Percentiles rank a stretch among this genome's conserved stretches.
Conservation (phyloP, 225 moss, liverwort and hornwort species). For the Neckera pumila region DNA sequence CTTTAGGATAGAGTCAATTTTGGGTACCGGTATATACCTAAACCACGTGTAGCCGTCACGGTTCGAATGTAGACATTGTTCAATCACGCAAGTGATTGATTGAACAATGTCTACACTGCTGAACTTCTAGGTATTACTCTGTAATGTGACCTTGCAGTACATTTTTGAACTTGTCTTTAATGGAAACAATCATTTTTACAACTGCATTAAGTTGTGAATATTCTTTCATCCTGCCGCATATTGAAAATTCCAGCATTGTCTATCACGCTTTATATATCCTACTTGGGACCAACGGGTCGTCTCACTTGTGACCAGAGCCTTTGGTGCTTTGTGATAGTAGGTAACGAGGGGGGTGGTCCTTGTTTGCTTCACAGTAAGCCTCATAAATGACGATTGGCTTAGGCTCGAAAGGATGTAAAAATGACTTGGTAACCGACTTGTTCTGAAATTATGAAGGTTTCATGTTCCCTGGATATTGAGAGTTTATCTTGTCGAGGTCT, state of each 20-base stretch:
- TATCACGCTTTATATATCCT: fast-evolving
- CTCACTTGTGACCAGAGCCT: fast-evolving
- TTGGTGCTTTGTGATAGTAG: not conserved
- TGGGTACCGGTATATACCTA: conserved; percentile 6
- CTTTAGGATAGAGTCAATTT: conserved; percentile 21
- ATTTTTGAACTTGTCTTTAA: fast-evolving
- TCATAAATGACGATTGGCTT: not conserved
- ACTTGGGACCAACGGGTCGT: not conserved
- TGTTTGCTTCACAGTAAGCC: not conserved
- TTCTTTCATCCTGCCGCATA: fast-evolving
- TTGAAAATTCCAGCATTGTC: fast-evolving
- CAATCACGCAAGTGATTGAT: not conserved
- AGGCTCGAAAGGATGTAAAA: too few relatives aligned
- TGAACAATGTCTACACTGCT: not conserved
- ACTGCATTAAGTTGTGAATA: not conserved
- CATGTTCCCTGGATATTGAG: too few relatives aligned
- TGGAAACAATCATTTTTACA: fast-evolving
- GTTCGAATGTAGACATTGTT: conserved; percentile 7
- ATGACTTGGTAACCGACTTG: too few relatives aligned
- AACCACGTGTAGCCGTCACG: not conserved
- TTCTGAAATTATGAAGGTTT: too few relatives aligned
- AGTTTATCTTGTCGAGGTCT: too few relatives aligned
- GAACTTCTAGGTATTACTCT: not conserved
- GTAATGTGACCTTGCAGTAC: too few relatives aligned
- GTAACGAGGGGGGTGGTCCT: fast-evolving